These are phyloP conservation scores for Scutellaria minor DNA, from an alignment of 257 asterid genomes.

Conservation along the genomic window DNA sequence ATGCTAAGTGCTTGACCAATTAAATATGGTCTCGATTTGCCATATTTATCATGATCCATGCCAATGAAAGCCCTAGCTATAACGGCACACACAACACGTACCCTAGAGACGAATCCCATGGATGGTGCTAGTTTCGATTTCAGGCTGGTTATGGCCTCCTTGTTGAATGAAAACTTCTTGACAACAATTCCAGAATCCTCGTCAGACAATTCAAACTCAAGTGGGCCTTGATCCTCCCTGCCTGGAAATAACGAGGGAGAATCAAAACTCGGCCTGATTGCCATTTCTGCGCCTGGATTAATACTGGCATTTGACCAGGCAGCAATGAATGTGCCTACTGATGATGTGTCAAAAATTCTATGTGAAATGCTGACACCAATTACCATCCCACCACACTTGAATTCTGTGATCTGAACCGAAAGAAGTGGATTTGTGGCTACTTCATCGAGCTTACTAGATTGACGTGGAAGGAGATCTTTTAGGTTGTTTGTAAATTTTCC, in stretches of 20 bases:
- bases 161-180: conserved; percentile 29
- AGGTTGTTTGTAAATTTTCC: not conserved
- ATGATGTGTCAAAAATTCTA: conserved; percentile 8
- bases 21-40: not conserved
- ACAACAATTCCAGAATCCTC: not conserved
- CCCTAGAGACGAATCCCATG: not conserved
- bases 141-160: conserved; percentile 13
- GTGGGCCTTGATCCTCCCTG: not conserved
- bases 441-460: not conserved
- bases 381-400: conserved; percentile 26
- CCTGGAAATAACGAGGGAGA: conserved; percentile 20
- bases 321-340: conserved; percentile 32
- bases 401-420: not conserved
- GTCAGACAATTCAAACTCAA: too few species aligned
- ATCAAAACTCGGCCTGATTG: conserved; percentile 29
- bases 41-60: not conserved
- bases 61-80: conserved; percentile 32
- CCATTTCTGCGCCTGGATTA: not conserved
- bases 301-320: conserved; percentile 39
- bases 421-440: not conserved
- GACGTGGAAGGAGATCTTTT: conserved; percentile 28
- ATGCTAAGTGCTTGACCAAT: conserved; percentile 28
- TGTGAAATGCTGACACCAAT: conserved; percentile 22
- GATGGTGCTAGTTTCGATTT: not conserved
- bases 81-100: conserved; percentile 31